Evolutionary conservation across 164 flowering plant genomes (phyloP).

Genomic region (Nymphaea thermarum): DNA sequence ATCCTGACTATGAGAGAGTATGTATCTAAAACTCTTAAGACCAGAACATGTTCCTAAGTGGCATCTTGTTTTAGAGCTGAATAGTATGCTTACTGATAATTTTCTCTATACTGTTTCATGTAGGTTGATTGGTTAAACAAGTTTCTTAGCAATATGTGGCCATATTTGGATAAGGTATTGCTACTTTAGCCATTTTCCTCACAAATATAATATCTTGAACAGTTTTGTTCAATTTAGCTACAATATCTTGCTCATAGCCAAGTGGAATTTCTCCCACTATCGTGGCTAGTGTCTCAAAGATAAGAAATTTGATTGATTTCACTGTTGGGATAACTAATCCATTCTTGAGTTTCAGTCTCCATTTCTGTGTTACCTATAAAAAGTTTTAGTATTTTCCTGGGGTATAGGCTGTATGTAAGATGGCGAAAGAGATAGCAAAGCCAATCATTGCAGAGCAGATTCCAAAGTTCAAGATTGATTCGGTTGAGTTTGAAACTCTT

Average conservation of each 20-base stretch:
- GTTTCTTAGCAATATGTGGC: conserved; percentile 80
- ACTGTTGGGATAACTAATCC: neutral
- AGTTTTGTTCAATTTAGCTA: neutral
- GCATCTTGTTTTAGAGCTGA: neutral
- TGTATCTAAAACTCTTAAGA: conserved; percentile 6
- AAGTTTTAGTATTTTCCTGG: neutral
- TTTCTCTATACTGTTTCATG: conserved; percentile 5
- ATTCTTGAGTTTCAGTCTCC: neutral
- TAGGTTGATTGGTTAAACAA: conserved; percentile 97
- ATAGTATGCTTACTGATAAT: conserved; percentile 3
- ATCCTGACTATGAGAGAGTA: conserved; percentile 96
- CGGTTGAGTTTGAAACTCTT: conserved; percentile 78
- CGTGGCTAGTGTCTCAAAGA: neutral
- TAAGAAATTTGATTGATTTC: neutral
- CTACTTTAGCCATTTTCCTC: neutral
- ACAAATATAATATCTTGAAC: neutral
- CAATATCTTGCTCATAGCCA: neutral
- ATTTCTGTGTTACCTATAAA: neutral
- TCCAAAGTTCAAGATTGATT: conserved; percentile 83
- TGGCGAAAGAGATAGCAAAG: conserved; percentile 58
- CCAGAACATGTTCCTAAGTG: neutral
- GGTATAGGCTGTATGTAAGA: conserved; percentile 82
- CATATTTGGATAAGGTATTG: conserved; percentile 81
- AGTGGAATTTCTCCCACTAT: neutral
- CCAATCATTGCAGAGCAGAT: conserved; percentile 97